These are phyloP conservation scores for Thelonectria blattea DNA, from an alignment of 2,329 filamentous ascomycete species.

Conservation along the genomic window DNA sequence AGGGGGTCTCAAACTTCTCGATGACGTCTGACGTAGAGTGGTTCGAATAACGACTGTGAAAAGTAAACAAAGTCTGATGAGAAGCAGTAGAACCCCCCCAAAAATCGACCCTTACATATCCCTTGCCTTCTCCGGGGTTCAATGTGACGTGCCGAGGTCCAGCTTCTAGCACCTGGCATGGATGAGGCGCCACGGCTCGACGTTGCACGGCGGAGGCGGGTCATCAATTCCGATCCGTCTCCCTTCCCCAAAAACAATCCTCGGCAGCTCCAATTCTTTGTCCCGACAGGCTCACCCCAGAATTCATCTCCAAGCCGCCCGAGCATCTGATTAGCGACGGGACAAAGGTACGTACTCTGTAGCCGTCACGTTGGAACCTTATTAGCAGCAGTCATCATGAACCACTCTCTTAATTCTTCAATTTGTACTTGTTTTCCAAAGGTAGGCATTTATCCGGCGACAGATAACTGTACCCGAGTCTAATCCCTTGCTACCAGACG, in stretches of 20 bases:
- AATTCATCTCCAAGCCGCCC: background rate
- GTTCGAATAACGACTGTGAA: background rate
- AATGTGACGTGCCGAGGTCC: conserved; percentile 35
- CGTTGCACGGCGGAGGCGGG: conserved; percentile 17
- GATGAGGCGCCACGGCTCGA: conserved; percentile 16
- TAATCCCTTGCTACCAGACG: conserved; percentile 44
- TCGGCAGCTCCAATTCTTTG: conserved; percentile 18
- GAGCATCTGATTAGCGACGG: no score
- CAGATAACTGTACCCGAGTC: conserved; percentile 48
- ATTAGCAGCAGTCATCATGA: no score
- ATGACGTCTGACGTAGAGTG: background rate
- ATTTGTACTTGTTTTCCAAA: conserved; percentile 17
- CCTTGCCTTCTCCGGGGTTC: conserved; percentile 21
- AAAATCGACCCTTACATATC: conserved; percentile 12
- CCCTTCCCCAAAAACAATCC: conserved; percentile 28
- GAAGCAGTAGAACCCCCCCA: background rate
- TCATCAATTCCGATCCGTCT: conserved; percentile 18
- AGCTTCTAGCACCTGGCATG: conserved; percentile 8
- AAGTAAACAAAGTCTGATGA: background rate
- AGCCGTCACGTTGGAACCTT: no score
- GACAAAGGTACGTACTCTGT: no score
- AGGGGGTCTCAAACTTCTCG: background rate
- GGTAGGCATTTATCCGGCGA: conserved; percentile 45
- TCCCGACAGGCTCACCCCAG: background rate
- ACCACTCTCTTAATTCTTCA: background rate